These are phyloP conservation scores for Cutaneotrichosporon cutaneum DNA, from an alignment of 1,284 basidiomycete species.

Conservation along the genomic window DNA sequence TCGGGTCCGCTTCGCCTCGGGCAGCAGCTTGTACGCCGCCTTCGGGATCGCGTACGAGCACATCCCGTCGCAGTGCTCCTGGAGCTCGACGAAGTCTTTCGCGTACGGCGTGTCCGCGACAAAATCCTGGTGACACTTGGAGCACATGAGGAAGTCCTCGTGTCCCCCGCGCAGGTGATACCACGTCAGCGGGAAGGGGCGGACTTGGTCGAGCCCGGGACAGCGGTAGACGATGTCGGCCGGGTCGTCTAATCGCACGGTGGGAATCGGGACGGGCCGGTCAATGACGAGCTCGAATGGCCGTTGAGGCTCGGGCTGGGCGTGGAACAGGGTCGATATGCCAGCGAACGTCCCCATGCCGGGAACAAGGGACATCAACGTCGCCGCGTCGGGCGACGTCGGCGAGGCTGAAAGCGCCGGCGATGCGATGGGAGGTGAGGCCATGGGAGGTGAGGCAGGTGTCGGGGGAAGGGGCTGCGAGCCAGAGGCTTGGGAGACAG, in stretches of 20 bases:
- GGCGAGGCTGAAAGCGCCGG: neutral
- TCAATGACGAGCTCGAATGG: constrained; percentile 5
- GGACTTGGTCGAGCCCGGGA: neutral
- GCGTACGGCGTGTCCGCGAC: neutral
- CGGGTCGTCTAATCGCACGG: neutral
- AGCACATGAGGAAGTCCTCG: constrained; percentile 4
- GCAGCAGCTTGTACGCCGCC: neutral
- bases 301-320: neutral
- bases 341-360: neutral
- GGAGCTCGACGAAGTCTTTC: neutral
- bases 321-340: neutral
- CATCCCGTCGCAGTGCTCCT: constrained; percentile 1
- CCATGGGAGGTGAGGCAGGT: neutral
- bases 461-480: neutral
- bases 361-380: neutral
- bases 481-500: neutral
- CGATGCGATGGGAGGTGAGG: neutral
- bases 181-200: constrained; percentile 1
- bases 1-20: neutral
- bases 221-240: neutral
- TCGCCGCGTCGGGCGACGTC: neutral
- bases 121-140: constrained; percentile 7
- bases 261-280: neutral
- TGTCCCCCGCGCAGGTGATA: neutral
- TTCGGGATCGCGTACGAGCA: constrained; percentile 5